Percentiles rank a stretch among this genome's conserved stretches.
phyloP scores from a whole-genome alignment of 1,284 basidiomycete species.

The Papiliotrema laurentii region DNA sequence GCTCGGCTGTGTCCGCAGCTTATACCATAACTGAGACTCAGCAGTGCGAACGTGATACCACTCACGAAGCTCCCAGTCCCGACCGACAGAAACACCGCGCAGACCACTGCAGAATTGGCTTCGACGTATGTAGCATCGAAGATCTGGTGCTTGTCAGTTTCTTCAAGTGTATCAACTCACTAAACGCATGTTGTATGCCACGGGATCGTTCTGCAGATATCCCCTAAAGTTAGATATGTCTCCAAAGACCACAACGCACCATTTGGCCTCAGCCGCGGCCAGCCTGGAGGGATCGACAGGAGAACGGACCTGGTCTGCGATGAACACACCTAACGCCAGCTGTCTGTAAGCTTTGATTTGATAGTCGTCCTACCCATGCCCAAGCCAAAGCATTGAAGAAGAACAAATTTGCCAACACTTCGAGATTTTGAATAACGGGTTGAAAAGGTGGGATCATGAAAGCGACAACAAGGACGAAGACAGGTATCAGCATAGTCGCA shows the following conservation, averaged over 20 bases:
- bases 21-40: slow-evolving; percentile 36
- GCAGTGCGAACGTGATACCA: slow-evolving; percentile 1
- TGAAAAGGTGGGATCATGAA: slow-evolving; percentile 41
- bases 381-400: slow-evolving; percentile 39
- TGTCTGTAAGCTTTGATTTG: slow-evolving; percentile 2
- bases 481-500: slow-evolving; percentile 10
- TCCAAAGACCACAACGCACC: too few relatives aligned
- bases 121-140: slow-evolving; percentile 43
- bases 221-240: too few relatives aligned
- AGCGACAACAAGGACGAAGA: slow-evolving; percentile 38
- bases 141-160: slow-evolving; percentile 19
- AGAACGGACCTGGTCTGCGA: slow-evolving; percentile 22
- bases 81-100: slow-evolving; percentile 35
- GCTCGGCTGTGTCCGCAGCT: slow-evolving; percentile 42
- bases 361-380: slow-evolving; percentile 38
- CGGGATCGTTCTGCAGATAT: slow-evolving; percentile 13
- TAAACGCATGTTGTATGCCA: slow-evolving; percentile 9
- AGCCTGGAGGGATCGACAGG: slow-evolving; percentile 21
- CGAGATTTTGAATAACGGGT: slow-evolving; percentile 39
- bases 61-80: slow-evolving; percentile 37
- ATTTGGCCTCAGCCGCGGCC: slow-evolving; percentile 26
- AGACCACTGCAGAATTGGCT: slow-evolving; percentile 36
- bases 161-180: slow-evolving; percentile 11
- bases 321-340: slow-evolving; percentile 31
- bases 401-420: slow-evolving; percentile 38